Evolutionary conservation across 2,329 filamentous ascomycete species (phyloP).

Genomic region (Didymella arachidicola): DNA sequence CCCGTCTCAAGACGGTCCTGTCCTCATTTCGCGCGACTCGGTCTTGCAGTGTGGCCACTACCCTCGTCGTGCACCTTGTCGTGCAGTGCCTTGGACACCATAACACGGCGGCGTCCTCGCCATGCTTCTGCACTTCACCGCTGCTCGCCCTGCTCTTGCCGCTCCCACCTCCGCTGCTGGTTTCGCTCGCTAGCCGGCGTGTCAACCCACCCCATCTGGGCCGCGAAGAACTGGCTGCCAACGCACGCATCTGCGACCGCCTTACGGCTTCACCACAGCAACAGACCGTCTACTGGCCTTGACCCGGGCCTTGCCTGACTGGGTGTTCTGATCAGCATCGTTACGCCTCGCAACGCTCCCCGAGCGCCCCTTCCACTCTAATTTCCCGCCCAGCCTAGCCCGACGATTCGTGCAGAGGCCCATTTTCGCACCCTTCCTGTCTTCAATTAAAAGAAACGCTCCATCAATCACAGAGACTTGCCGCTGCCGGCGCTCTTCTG

Average conservation of each 20-base stretch:
- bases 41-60: slow-evolving; percentile 24
- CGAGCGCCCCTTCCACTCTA: slow-evolving; percentile 48
- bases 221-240: slow-evolving; percentile 40
- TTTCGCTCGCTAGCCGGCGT: slow-evolving; percentile 27
- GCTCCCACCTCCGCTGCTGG: slow-evolving; percentile 24
- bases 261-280: slow-evolving; percentile 46
- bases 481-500: slow-evolving; percentile 29
- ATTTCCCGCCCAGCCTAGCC: slow-evolving; percentile 46
- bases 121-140: slow-evolving; percentile 34
- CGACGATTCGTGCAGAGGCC: slow-evolving; percentile 50
- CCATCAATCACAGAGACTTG: slow-evolving; percentile 41
- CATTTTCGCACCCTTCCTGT: slow-evolving; percentile 37
- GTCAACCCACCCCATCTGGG: slow-evolving; percentile 29
- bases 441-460: slow-evolving; percentile 35
- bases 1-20: slow-evolving; percentile 30
- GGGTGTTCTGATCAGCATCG: slow-evolving; percentile 44
- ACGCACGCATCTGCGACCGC: slow-evolving; percentile 49
- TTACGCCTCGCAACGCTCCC: slow-evolving; percentile 44
- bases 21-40: slow-evolving; percentile 40
- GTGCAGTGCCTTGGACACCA: slow-evolving; percentile 19
- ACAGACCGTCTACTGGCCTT: slow-evolving; percentile 47
- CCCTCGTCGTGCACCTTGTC: slow-evolving; percentile 19
- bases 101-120: slow-evolving; percentile 23
- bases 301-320: slow-evolving; percentile 40
- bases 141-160: slow-evolving; percentile 25